phyloP scores from a whole-genome alignment of 2,329 filamentous ascomycete genomes.

The Sporothrix protearum region DNA sequence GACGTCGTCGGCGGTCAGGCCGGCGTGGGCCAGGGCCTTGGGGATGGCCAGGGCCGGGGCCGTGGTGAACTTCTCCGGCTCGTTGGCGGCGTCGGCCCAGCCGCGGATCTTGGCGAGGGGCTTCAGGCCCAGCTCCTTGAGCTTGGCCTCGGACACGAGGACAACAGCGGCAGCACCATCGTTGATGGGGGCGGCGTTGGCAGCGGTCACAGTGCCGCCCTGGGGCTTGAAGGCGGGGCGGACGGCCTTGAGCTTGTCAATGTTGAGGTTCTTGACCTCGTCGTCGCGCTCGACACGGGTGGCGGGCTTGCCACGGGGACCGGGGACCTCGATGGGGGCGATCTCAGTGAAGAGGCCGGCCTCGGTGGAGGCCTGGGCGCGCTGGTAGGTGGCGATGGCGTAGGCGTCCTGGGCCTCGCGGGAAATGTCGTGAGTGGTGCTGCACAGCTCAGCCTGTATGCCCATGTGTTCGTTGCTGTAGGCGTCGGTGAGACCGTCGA shows the following conservation, averaged over 20 bases:
- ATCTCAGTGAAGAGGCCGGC: constrained; percentile 86
- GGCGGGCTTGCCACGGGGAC: constrained; percentile 84
- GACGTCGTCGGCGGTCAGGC: constrained; percentile 69
- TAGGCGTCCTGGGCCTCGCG: constrained; percentile 92
- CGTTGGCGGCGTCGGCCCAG: constrained; percentile 91
- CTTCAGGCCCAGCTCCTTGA: constrained; percentile 87
- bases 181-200: constrained; percentile 94
- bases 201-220: constrained; percentile 85
- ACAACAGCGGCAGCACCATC: constrained; percentile 91
- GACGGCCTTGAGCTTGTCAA: constrained; percentile 78
- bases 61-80: constrained; percentile 93
- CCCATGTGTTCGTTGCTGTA: constrained; percentile 97
- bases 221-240: constrained; percentile 78
- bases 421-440: constrained; percentile 72
- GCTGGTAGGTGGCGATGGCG: constrained; percentile 91
- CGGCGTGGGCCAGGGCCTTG: constrained; percentile 94
- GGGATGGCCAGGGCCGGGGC: constrained; percentile 90
- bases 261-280: constrained; percentile 91
- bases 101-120: constrained; percentile 95
- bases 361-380: constrained; percentile 81
- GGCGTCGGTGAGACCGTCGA: constrained; percentile 91
- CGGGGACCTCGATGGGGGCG: constrained; percentile 79
- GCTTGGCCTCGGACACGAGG: constrained; percentile 87
- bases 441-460: constrained; percentile 86
- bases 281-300: constrained; percentile 81